Evolutionary conservation across 257 asterid genomes (phyloP).

Genomic region (Salvia splendens): DNA sequence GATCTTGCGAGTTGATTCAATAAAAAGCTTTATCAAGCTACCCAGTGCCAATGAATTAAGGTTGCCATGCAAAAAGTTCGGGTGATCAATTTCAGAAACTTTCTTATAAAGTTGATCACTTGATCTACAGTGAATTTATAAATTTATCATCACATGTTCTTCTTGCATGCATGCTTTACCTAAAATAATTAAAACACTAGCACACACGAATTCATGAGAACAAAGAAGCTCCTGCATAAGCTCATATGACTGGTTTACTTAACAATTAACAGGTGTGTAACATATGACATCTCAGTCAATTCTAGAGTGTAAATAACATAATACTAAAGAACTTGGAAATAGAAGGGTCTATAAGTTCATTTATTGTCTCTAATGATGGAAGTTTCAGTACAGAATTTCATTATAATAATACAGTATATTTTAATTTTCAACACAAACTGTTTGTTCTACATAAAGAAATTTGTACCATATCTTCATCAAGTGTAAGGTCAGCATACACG

Average conservation of each 20-base stretch:
- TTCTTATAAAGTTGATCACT: neutral
- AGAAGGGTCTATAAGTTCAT: neutral
- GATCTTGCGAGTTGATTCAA: neutral
- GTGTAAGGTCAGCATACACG: neutral
- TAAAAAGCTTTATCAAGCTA: neutral
- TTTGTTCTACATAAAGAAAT: neutral
- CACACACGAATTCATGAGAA: neutral
- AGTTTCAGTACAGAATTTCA: neutral
- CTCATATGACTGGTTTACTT: neutral
- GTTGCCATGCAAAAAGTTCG: neutral
- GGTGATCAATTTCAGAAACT: neutral
- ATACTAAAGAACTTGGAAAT: neutral
- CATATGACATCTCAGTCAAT: neutral
- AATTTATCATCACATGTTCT: neutral
- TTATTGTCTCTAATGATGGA: neutral
- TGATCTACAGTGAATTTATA: neutral
- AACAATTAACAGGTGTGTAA: neutral
- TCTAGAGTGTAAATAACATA: neutral
- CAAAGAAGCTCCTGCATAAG: conserved; percentile 13
- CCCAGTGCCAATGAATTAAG: neutral
- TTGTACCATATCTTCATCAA: neutral
- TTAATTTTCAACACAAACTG: neutral
- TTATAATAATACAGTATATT: neutral
- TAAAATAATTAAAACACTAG: neutral
- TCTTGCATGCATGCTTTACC: neutral